Evolutionary conservation across 306 rosid species (phyloP).

Genomic region (Prunus mongolica): DNA sequence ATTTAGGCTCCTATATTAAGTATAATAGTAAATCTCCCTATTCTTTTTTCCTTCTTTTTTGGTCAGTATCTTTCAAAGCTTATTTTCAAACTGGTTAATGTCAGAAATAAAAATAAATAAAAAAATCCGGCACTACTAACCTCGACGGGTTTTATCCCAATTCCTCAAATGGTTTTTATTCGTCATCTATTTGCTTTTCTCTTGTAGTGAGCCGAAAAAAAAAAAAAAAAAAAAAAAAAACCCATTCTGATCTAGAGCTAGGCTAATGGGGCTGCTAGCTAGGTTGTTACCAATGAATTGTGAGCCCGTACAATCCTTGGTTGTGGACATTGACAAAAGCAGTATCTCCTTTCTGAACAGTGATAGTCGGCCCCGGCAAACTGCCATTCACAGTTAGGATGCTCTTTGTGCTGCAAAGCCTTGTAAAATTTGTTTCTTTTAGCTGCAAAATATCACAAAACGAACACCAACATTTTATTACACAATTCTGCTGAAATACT

Average conservation of each 20-base stretch:
- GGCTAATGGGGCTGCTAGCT: no score
- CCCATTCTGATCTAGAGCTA: background rate
- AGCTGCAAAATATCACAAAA: slow-evolving; percentile 1
- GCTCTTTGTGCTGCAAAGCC: slow-evolving; percentile 17
- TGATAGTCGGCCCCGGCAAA: slow-evolving; percentile 35
- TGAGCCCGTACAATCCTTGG: slow-evolving; percentile 24
- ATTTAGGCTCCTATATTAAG: no score
- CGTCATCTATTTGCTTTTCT: no score
- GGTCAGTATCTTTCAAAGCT: background rate
- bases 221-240: no score
- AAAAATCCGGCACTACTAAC: no score
- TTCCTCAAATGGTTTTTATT: no score
- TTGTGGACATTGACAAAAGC: slow-evolving; percentile 26
- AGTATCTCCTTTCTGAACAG: slow-evolving; percentile 29
- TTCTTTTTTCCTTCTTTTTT: background rate
- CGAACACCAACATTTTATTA: background rate
- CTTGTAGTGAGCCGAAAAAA: no score
- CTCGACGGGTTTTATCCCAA: no score
- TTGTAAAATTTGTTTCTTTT: slow-evolving; percentile 10
- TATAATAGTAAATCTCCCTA: no score
- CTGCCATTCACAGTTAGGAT: slow-evolving; percentile 14
- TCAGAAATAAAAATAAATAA: no score
- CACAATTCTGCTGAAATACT: background rate
- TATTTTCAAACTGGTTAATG: no score
- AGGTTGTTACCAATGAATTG: slow-evolving; percentile 27